Evolutionary conservation across 2,329 filamentous ascomycete genomes (phyloP), one percentile per base, ranked within the genome.

Genomic region (Fusarium goolgardi): DNA sequence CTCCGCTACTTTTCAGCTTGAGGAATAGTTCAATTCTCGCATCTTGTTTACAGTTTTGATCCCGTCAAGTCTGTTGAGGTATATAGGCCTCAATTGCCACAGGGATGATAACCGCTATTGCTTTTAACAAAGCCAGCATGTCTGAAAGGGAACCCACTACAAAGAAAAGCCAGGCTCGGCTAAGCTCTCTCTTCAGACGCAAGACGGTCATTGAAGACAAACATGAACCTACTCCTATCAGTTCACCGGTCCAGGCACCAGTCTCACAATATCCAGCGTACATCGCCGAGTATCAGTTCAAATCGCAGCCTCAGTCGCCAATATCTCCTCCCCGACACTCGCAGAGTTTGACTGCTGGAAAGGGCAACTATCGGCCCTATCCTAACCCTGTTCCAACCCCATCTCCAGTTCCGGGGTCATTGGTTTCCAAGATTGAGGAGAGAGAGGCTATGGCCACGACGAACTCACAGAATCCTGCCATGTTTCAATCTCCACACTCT

Each of bases 261-360:
- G 47, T 51, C 10, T 11, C 25, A 27, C 31, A 51, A 5, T 51
- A 51, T 51, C 47, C 47, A 12, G 10, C 47, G 5, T 51, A 51
- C 7, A 51, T 51, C n/a, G 47, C 47, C 13, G 32, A 51, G 13
- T 51, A 51, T 21, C 47, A 51, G 23, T 27, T 51, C n/a, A 51
- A 29, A 25, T 39, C 32, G 8, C 34, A 39, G n/a, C 18, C 32
- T 18, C 47, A 40, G 3, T 27, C 47, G 3, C 47, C 7, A 2
- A 13, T 45, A 21, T 31, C 27, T 6, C 43, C 27, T n/a, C 25
- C 15, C 18, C 23, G 11, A 51, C 23, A 27, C 11, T 27, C 32
- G 25, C 47, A 29, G 12, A 40, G 13, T 18, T 18, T 27, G 6
- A 20, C 2, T 12, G n/a, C 34, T 51, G 23, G 32, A 20, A 25